Base-by-base conservation (phyloP, 1,284 basidiomycete genomes). In the Leccinum holopus region DNA sequence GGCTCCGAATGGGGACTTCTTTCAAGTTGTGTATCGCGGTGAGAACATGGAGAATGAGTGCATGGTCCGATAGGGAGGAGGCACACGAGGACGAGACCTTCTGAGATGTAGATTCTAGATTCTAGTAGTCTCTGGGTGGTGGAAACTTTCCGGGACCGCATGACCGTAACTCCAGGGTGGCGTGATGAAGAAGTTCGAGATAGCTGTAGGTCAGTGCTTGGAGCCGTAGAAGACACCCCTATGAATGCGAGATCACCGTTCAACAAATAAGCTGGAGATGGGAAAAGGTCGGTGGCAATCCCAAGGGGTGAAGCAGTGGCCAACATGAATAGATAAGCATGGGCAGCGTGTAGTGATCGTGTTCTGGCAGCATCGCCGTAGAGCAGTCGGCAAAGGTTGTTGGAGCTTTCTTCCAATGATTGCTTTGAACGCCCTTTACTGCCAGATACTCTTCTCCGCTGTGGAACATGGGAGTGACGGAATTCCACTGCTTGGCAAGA, bases 311-410 rank as follows among this genome's bases (percentile, higher is more conserved):
- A 80, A 1, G 88, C 84, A 18, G 90, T 90, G 1, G 90, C 87
- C 21, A 96, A 81, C 18, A 90, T 86, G 71, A 90, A 97, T 8
- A 90, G 67, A 66, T 92, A 89, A 1, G 91, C 91, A 70, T 94
- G 86, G 1, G 91, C 77, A 21, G 91, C 89, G 67, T 93, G 85
- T 47, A 94, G 81, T 68, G 95, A 91, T 57, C 89, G 84, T 11
- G 80, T 86, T 9, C 82, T 21, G 21, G 21, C 83, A 53, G 80
- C 71, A 69, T 92, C 88, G n/a, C 87, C 85, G 25, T 0, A 25
- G 25, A 25, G 25, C 25, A 25, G 25, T 25, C 25, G 25, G 25
- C 25, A 0, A 1, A 25, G 25, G 25, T 25, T 25, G 25, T 25
- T 25, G 25, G 25, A 25, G 25, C 25, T 25, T 25, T 25, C 25